Base-by-base conservation (phyloP, 2,329 filamentous ascomycete genomes). In the Aspergillus sp. region DNA sequence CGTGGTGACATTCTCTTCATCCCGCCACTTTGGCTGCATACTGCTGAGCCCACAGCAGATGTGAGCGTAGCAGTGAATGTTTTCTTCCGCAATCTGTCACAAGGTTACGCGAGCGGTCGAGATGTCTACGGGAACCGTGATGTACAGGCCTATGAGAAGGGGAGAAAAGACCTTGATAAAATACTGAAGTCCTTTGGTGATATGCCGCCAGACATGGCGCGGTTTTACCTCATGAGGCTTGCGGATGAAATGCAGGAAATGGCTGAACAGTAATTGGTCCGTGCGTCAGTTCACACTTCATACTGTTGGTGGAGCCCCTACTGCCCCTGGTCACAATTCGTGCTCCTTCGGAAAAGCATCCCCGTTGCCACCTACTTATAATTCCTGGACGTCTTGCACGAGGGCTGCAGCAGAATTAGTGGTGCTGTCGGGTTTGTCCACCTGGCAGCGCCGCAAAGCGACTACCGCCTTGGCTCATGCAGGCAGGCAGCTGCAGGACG, bases 81-180 rank as follows among this genome's bases (percentile, higher is more conserved):
- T 27, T 96, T 96, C 78, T 96, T 96, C 76, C 85, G 87, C 44
- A 88, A 87, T 60, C 78, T 95, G 9, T 77, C 86, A 3, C 77
- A 71, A 3, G 86, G 84, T 1, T 95, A 95, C 70, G 86, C 90
- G 1, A 73, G 82, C 1, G 91, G 92, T 1, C 84, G 87, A 63
- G 92, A 96, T 70, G 88, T 96, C 0, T 96, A 96, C 69, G 92
- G 90, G 1, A 96, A 96, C 69, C 82, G 91, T 40, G 93, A 96
- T 73, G 73, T 96, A 50, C 88, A 89, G 40, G 89, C 88, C 1
- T 96, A 96, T 70, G 91, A 96, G 70, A 91, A 90, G 66, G 90
- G 89, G 0, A 82, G 92, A 52, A 82, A 84, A 62, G 90, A 93
- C 66, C 75, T 96, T 6, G 81, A 84, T 45, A 87, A 84, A 64